Percentiles rank a stretch among this genome's conserved stretches.
Evolutionary conservation across 495 filamentous ascomycete genomes (phyloP).

Genomic region (Penicillium herquei): DNA sequence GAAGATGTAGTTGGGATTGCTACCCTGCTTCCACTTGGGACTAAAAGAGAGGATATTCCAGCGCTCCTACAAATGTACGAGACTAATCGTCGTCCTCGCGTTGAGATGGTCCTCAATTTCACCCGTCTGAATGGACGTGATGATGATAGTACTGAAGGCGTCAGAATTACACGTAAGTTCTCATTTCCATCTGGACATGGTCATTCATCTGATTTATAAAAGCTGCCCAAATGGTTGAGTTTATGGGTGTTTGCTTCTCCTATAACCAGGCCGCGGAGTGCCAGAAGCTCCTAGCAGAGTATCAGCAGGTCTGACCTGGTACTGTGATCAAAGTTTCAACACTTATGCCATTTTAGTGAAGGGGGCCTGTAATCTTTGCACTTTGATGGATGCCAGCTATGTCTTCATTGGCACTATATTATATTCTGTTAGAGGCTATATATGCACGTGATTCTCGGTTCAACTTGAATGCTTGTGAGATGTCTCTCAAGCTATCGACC

Average conservation of each 20-base stretch:
- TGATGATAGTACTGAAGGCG: constrained; percentile 2
- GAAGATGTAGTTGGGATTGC: constrained; percentile 60
- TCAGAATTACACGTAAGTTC: constrained; percentile 11
- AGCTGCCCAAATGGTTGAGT: constrained; percentile 17
- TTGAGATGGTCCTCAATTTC: constrained; percentile 19
- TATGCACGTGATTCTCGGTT: too few relatives aligned
- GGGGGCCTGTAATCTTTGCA: too few relatives aligned
- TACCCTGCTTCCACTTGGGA: constrained; percentile 48
- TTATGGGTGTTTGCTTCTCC: constrained; percentile 16
- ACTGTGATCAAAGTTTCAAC: too few relatives aligned
- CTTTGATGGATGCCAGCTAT: too few relatives aligned
- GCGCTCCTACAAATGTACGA: constrained; percentile 55
- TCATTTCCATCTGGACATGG: background rate
- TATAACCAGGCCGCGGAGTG: constrained; percentile 16
- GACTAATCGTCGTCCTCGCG: constrained; percentile 33
- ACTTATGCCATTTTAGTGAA: too few relatives aligned
- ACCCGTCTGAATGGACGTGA: constrained; percentile 13
- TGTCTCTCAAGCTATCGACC: too few relatives aligned
- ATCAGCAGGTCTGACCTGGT: background rate
- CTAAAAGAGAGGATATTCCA: constrained; percentile 35
- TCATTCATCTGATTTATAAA: background rate
- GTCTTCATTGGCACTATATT: too few relatives aligned
- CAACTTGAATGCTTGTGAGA: too few relatives aligned
- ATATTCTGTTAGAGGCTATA: too few relatives aligned
- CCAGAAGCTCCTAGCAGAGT: constrained; percentile 1